Evolutionary conservation across 2,329 filamentous ascomycete genomes (phyloP), one percentile per base, ranked within the genome.

Genomic region (Fusarium incarnatum): DNA sequence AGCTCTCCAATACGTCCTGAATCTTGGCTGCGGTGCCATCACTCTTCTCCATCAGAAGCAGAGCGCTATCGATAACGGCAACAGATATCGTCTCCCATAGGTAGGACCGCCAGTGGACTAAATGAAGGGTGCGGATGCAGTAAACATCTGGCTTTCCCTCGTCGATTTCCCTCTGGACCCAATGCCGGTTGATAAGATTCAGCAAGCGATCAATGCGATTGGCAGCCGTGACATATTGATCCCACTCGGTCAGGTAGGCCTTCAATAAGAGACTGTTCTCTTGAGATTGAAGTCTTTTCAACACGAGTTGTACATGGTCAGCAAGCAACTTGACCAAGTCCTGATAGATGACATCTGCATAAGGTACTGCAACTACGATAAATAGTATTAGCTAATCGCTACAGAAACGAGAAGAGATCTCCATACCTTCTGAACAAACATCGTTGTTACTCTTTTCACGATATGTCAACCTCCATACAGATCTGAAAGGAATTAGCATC

Each of bases 151-250:
- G 28, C 7, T 40, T 48, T 6, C 32, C 32, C n/a, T 56, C 44
- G 6, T 56, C 54, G 5, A 48, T 28, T n/a, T 5, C 18, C 13
- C 44, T 22, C 5, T 18, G 2, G 5, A 56, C 18, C 32, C 30
- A 48, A 18, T 56, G 54, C 15, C 54, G 44, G 15, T 56, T 56
- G 20, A 56, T 15, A 25, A 56, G 44, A 9, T 56, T 28, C 2
- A 56, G 1, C 13, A 56, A 16, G 11, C 22, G 54, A n/a, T 56
- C 23, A 6, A 56, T n/a, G 2, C 23, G 54, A 6, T 23, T 28
- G 8, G 54, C 44, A 23, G 50, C 32, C 15, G 15, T 15, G 11
- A 9, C 1, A 32, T 48, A 56, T 15, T 5, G 54, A 13, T 41
- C 32, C 54, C 54, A 56, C 15, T 40, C 32, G 1, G 23, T 7